phyloP scores from a whole-genome alignment of 495 filamentous ascomycete genomes.

The Halenospora varia region DNA sequence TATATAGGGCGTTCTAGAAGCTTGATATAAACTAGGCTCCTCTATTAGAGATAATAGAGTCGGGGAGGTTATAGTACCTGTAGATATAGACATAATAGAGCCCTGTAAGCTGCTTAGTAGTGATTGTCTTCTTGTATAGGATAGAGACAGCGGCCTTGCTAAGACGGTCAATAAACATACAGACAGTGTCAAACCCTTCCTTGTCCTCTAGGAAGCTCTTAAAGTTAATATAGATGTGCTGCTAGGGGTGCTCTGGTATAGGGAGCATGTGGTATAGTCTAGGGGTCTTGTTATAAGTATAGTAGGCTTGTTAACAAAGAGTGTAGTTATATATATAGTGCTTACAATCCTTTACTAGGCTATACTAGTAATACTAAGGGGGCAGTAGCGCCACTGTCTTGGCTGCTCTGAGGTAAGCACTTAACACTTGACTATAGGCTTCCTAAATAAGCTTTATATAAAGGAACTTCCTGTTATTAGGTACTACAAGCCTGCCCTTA shows the following conservation, averaged over 20 bases:
- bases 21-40: neutral
- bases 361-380: neutral
- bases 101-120: neutral
- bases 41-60: neutral
- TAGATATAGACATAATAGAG: neutral
- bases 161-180: neutral
- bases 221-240: neutral
- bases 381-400: neutral
- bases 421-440: neutral
- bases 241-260: neutral
- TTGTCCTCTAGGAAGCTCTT: neutral
- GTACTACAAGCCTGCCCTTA: too few relatives aligned
- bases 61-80: neutral
- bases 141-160: neutral
- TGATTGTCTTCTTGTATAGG: neutral
- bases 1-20: neutral
- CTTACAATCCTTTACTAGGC: too few relatives aligned
- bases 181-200: neutral
- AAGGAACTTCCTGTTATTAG: too few relatives aligned
- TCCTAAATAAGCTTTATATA: neutral
- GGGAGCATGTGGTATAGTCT: neutral
- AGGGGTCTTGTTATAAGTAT: too few relatives aligned
- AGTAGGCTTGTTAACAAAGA: too few relatives aligned
- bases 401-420: neutral
- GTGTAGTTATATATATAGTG: too few relatives aligned